Percentiles rank a stretch among this genome's conserved stretches.
Evolutionary conservation across 805 yeast species (phyloP).

Genomic region (Schwanniomyces sp.): DNA sequence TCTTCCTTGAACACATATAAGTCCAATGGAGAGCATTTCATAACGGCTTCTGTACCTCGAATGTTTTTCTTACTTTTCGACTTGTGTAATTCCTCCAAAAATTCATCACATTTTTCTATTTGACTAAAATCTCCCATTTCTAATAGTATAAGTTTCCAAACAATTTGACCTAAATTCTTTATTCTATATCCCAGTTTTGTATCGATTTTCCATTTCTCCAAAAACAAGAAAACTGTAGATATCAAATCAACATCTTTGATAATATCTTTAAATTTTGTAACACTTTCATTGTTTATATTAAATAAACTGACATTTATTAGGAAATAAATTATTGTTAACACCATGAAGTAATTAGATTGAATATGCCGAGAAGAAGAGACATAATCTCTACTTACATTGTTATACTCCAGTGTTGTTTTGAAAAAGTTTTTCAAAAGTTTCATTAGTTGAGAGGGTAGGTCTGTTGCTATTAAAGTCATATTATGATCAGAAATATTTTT

Average conservation of each 20-base stretch:
- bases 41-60: slow-evolving; percentile 21
- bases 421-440: not conserved
- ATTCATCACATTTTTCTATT: slow-evolving; percentile 45
- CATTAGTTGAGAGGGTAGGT: not conserved
- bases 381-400: not conserved
- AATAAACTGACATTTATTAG: slow-evolving; percentile 15
- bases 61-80: slow-evolving; percentile 22
- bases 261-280: not conserved
- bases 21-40: slow-evolving; percentile 77
- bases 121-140: slow-evolving; percentile 60
- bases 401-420: not conserved
- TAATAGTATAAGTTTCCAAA: slow-evolving; percentile 54
- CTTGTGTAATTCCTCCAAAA: slow-evolving; percentile 43
- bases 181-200: slow-evolving; percentile 42
- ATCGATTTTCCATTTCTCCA: slow-evolving; percentile 70
- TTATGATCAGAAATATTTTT: slow-evolving; percentile 8
- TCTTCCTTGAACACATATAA: slow-evolving; percentile 80
- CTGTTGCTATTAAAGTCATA: not conserved
- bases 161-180: slow-evolving; percentile 53
- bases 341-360: slow-evolving; percentile 21
- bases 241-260: slow-evolving; percentile 41
- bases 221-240: slow-evolving; percentile 42
- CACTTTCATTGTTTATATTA: not conserved
- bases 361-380: not conserved
- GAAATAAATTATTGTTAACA: slow-evolving; percentile 36